Base-by-base conservation (phyloP, 2,329 filamentous ascomycete genomes). In the Cyphellophora attinorum region DNA sequence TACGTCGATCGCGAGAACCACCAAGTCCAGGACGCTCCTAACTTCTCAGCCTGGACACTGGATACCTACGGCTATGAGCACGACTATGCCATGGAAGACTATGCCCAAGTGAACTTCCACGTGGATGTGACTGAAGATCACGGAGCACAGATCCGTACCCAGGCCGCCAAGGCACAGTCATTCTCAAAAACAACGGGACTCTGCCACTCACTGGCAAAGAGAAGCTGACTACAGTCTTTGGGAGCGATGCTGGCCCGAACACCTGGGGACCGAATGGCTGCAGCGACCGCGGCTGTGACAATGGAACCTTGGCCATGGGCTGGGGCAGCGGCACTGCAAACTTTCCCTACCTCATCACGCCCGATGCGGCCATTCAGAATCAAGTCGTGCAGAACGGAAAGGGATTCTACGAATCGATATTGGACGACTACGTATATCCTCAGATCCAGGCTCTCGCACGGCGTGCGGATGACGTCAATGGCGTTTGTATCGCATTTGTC, bases 321-420 rank as follows among this genome's bases (percentile, higher is more conserved):
- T 89, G 84, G 83, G 84, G 84, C 3, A 83, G 77, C 3, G 84
- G 84, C 36, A 79, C 75, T 1, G 65, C 81, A 5, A 73, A 80
- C 38, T 83, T 83, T 55, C 80, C 83, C 0, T 85, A 80, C 51
- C 63, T 85, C 19, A 64, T 79, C 42, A 72, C 81, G 2, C 79
- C n/a, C n/a, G n/a, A n/a, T n/a, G n/a, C n/a, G n/a, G n/a, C n/a
- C n/a, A n/a, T n/a, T n/a, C n/a, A n/a, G n/a, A n/a, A n/a, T n/a
- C n/a, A n/a, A n/a, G n/a, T n/a, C n/a, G n/a, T n/a, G n/a, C n/a
- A n/a, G n/a, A n/a, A n/a, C n/a, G n/a, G n/a, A n/a, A n/a, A n/a
- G n/a, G n/a, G n/a, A n/a, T n/a, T n/a, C n/a, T n/a, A n/a, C n/a
- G n/a, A n/a, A n/a, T n/a, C n/a, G n/a, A n/a, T n/a, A n/a, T n/a